phyloP scores from a whole-genome alignment of 169 alveolate species.

The Plasmodium blacklocki region DNA sequence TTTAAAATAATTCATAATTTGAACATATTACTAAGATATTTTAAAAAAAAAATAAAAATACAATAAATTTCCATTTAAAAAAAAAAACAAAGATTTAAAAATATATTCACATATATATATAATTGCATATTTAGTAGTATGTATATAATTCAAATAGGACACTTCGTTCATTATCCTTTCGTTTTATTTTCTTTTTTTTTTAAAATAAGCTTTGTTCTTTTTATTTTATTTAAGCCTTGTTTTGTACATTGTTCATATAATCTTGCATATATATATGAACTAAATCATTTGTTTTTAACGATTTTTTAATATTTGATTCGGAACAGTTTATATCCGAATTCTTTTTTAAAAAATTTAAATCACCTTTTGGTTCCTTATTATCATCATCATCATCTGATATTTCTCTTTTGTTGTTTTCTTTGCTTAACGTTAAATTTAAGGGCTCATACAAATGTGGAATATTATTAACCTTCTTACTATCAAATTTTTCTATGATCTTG shows the following conservation, averaged over 20 bases:
- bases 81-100: too few relatives aligned
- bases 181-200: not conserved
- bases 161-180: not conserved
- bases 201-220: not conserved
- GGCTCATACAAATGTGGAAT: conserved; percentile 66
- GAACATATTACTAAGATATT: too few relatives aligned
- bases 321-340: conserved; percentile 14
- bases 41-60: too few relatives aligned
- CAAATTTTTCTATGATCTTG: conserved; percentile 69
- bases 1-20: too few relatives aligned
- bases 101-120: too few relatives aligned
- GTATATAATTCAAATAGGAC: too few relatives aligned
- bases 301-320: not conserved
- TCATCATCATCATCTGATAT: not conserved
- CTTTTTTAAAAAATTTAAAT: not conserved
- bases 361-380: not conserved
- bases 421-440: conserved; percentile 32
- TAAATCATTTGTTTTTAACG: conserved; percentile 41
- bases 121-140: too few relatives aligned
- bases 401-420: not conserved
- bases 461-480: conserved; percentile 14
- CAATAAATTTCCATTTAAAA: too few relatives aligned
- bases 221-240: conserved; percentile 2
- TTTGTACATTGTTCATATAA: conserved; percentile 60
- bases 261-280: conserved; percentile 62